phyloP scores from a whole-genome alignment of 306 rosid species.

The Clitoria ternatea region DNA sequence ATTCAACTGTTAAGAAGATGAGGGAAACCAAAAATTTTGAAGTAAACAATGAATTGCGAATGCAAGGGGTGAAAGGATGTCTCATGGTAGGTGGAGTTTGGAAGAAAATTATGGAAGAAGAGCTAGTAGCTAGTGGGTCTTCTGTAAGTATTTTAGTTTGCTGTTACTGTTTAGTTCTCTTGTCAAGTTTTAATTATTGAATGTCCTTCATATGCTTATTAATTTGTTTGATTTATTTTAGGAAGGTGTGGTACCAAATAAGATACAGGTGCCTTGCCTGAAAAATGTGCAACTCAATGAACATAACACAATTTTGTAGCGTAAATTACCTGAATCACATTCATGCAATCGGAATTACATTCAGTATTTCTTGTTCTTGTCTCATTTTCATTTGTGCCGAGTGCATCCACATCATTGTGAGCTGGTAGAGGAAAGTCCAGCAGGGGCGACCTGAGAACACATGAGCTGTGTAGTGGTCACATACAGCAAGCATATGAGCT shows the following conservation, averaged over 20 bases:
- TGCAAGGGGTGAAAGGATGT: slow-evolving; percentile 34
- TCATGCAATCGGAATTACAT: neutral
- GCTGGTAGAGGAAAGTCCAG: slow-evolving; percentile 34
- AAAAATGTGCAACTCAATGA: neutral
- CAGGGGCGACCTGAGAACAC: slow-evolving; percentile 99
- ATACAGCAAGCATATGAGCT: neutral
- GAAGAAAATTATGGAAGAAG: slow-evolving; percentile 61
- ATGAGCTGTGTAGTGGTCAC: neutral
- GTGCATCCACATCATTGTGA: neutral
- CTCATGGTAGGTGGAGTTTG: slow-evolving; percentile 59
- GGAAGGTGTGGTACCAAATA: neutral
- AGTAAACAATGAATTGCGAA: neutral
- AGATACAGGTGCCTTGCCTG: neutral
- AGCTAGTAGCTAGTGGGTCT: slow-evolving; percentile 51
- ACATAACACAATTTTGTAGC: slow-evolving; percentile 1
- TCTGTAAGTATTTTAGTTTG: slow-evolving; percentile 56
- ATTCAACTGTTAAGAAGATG: slow-evolving; percentile 51
- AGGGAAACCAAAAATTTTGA: slow-evolving; percentile 33
- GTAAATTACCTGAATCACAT: slow-evolving; percentile 8
- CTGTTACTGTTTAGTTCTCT: neutral
- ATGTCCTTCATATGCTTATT: neutral
- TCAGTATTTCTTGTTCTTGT: neutral
- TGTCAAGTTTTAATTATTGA: neutral
- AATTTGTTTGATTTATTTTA: neutral
- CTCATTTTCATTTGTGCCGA: neutral